Percentiles rank a stretch among this genome's conserved stretches.
phyloP scores from a whole-genome alignment of 495 filamentous ascomycete species.

The Paragyromitra xinjiangensis region DNA sequence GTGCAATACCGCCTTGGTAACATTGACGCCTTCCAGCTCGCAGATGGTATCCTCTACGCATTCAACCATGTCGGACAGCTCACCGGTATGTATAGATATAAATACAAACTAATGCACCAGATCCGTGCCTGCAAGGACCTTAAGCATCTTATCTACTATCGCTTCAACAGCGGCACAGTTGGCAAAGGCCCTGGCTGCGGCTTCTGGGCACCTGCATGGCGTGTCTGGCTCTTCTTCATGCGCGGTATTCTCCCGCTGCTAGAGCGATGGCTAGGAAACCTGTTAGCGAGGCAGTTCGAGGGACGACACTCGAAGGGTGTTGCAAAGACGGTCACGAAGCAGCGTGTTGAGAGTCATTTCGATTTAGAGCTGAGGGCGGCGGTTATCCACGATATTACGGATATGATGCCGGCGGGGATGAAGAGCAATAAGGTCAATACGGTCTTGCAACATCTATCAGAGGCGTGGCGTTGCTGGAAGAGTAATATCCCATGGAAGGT shows the following conservation, averaged over 20 bases:
- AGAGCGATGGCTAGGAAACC: constrained; percentile 96
- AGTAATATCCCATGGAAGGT: constrained; percentile 99
- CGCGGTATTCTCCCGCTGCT: constrained; percentile 95
- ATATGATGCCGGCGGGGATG: constrained; percentile 99
- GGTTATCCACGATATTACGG: constrained; percentile 98
- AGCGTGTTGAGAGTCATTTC: constrained; percentile 98
- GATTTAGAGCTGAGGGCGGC: constrained; percentile 97
- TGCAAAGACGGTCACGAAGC: constrained; percentile 98
- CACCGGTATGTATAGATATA: constrained; percentile 99
- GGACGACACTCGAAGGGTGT: constrained; percentile 99
- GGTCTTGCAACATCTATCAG: constrained; percentile 93
- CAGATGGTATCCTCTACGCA: constrained; percentile 97
- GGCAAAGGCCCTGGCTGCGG: constrained; percentile 98
- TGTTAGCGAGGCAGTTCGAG: constrained; percentile 97
- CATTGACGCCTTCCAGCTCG: constrained; percentile 98
- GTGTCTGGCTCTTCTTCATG: constrained; percentile 99
- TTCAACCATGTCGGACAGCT: constrained; percentile 99
- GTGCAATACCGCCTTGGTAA: constrained; percentile 98
- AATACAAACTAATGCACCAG: constrained; percentile 99
- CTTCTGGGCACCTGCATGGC: constrained; percentile 99
- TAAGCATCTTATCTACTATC: constrained; percentile 99
- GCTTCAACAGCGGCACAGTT: constrained; percentile 97
- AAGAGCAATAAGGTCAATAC: constrained; percentile 99
- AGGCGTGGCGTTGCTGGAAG: constrained; percentile 99
- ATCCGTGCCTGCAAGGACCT: constrained; percentile 99